Base-by-base conservation (phyloP, 768 basidiomycete species). In the Paxillus ammoniavirescens region DNA sequence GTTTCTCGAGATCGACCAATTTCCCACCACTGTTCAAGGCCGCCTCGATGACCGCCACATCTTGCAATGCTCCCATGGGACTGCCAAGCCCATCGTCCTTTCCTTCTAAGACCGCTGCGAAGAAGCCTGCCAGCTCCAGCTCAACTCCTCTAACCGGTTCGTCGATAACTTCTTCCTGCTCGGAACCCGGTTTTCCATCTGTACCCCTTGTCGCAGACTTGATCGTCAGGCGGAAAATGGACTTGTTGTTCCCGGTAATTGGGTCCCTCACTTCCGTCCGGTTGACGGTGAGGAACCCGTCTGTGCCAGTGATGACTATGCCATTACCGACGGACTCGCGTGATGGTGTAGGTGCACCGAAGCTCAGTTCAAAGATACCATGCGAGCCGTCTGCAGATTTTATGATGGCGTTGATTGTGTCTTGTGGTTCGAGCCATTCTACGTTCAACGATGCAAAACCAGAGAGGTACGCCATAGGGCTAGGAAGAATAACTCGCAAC, bases 41-140 rank as follows among this genome's bases (percentile, higher is more conserved):
- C 26, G 87, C 91, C 72, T 95, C 77, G 54, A 95, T 86, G 61
- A 92, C 75, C 26, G 87, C 89, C 28, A 94, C 83, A 65, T 94
- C 92, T 56, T 73, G 72, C 56, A 95, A 68, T 30, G 90, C 83
- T 15, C 73, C 81, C 35, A 75, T 66, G 26, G 88, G 86, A 57
- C 81, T 77, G 13, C 88, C 89, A 17, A 84, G 7, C 8, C 69
- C 79, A 56, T 82, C 81, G 30, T 79, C 74, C 49, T 74, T 74
- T 7, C 82, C 81, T 33, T 65, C 65, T 4, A 62, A 36, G n/a
- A 81, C 66, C n/a, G 75, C 79, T 8, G 72, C 72, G 53, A 86
- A 78, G 73, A 91, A 89, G 65, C 78, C 77, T 51, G 65, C 72
- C 53, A 89, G 60, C 61, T 87, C 85, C 6, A 70, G 63, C 56